Evolutionary conservation across 257 asterid genomes (phyloP).

Genomic region (Ocimum tenuiflorum): DNA sequence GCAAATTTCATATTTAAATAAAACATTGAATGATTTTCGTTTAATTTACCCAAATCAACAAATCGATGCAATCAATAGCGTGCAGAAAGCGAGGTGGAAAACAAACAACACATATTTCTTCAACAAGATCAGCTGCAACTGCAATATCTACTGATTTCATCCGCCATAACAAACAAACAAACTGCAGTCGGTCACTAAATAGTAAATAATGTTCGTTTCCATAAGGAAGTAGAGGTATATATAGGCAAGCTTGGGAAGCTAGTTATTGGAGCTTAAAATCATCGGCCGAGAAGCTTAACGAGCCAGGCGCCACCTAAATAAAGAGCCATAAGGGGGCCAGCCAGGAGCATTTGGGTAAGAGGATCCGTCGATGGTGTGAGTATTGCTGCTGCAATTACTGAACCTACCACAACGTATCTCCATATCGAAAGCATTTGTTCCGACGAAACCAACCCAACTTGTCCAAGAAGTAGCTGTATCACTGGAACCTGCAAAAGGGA

Average conservation of each 20-base stretch:
- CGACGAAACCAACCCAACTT: constrained; percentile 80
- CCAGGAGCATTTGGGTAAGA: constrained; percentile 83
- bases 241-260: neutral
- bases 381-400: constrained; percentile 98
- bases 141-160: no score
- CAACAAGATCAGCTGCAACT: constrained; percentile 4
- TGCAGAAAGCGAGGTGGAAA: neutral
- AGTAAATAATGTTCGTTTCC: neutral
- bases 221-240: neutral
- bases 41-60: no score
- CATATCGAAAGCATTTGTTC: constrained; percentile 92
- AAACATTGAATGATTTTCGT: no score
- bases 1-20: no score
- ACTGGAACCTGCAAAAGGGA: constrained; percentile 72
- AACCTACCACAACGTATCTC: constrained; percentile 98
- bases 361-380: constrained; percentile 99
- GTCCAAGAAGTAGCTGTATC: constrained; percentile 91
- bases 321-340: constrained; percentile 91
- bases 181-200: neutral
- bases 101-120: neutral
- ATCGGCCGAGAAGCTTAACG: constrained; percentile 71
- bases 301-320: constrained; percentile 86
- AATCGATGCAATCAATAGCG: no score
- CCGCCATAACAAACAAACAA: no score
- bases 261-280: constrained; percentile 2